Conservation (phyloP, 2,329 filamentous ascomycete genomes). For the Huntiella abstrusa region DNA sequence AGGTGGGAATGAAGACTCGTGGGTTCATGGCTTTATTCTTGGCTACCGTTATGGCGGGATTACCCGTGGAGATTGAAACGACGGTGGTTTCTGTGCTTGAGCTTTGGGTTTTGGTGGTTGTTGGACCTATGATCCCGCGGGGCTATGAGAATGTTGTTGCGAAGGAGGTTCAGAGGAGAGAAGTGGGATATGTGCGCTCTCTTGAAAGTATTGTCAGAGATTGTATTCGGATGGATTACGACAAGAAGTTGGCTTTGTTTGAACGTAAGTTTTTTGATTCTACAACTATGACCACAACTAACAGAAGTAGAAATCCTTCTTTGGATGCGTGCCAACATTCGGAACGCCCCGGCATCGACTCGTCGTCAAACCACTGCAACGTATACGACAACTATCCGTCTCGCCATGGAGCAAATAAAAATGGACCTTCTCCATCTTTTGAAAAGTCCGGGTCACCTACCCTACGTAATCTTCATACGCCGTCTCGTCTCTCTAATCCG, state of each 20-base stretch:
- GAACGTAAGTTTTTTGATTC: conserved; percentile 19
- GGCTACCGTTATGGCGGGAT: conserved; percentile 27
- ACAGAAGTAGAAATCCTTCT: conserved; percentile 20
- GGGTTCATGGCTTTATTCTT: conserved; percentile 32
- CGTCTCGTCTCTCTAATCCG: conserved; percentile 33
- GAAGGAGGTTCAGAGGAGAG: conserved; percentile 24
- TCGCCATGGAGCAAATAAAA: conserved; percentile 35
- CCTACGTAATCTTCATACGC: conserved; percentile 33
- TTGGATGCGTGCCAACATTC: conserved; percentile 30
- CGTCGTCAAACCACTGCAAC: conserved; percentile 22
- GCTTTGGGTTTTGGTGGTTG: conserved; percentile 33
- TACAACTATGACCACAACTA: background rate
- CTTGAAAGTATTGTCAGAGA: conserved; percentile 16
- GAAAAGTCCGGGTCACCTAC: conserved; percentile 20
- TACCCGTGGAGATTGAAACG: conserved; percentile 27
- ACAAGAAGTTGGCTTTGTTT: conserved; percentile 29
- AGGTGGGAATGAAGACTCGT: conserved; percentile 24
- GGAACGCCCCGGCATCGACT: conserved; percentile 19
- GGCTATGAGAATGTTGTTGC: conserved; percentile 32
- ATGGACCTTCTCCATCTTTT: conserved; percentile 25
- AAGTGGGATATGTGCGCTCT: conserved; percentile 25
- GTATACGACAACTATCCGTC: conserved; percentile 24
- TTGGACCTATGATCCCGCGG: conserved; percentile 27
- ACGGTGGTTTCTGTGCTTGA: conserved; percentile 27
- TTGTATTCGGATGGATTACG: conserved; percentile 26